Conservation (phyloP, 169 alveolate genomes). For the Miamiensis avidus region DNA sequence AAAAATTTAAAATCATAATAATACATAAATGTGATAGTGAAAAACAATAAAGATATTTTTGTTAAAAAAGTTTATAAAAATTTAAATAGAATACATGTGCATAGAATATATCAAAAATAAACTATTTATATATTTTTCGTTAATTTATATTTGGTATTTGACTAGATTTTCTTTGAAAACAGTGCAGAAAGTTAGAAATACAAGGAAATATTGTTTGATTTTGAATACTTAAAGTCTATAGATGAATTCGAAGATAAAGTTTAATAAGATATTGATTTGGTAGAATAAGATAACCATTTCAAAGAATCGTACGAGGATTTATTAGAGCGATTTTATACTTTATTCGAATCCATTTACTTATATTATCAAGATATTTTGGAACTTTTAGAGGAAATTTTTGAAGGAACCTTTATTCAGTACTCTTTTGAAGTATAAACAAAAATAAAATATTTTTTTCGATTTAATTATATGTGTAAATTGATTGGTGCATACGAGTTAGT, state of each 20-base stretch:
- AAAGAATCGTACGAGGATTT: slow-evolving; percentile 75
- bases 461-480: too few species aligned
- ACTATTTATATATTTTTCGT: not conserved
- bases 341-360: slow-evolving; percentile 66
- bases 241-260: slow-evolving; percentile 76
- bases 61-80: too few species aligned
- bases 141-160: not conserved
- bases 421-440: slow-evolving; percentile 40
- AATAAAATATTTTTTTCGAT: not conserved
- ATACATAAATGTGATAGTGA: too few species aligned
- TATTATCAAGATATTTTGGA: slow-evolving; percentile 71
- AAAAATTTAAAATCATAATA: too few species aligned
- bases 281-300: slow-evolving; percentile 79
- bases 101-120: not conserved
- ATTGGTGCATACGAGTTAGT: not conserved
- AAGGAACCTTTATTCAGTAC: slow-evolving; percentile 71
- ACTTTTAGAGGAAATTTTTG: slow-evolving; percentile 56
- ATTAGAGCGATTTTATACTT: slow-evolving; percentile 75
- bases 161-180: slow-evolving; percentile 11
- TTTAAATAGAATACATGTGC: too few species aligned
- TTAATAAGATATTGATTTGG: slow-evolving; percentile 54
- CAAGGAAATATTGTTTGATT: slow-evolving; percentile 71
- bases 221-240: slow-evolving; percentile 61
- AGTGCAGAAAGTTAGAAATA: slow-evolving; percentile 63
- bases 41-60: too few species aligned